phyloP scores from a whole-genome alignment of 257 asterid genomes.

The Solanum raphanifolium region DNA sequence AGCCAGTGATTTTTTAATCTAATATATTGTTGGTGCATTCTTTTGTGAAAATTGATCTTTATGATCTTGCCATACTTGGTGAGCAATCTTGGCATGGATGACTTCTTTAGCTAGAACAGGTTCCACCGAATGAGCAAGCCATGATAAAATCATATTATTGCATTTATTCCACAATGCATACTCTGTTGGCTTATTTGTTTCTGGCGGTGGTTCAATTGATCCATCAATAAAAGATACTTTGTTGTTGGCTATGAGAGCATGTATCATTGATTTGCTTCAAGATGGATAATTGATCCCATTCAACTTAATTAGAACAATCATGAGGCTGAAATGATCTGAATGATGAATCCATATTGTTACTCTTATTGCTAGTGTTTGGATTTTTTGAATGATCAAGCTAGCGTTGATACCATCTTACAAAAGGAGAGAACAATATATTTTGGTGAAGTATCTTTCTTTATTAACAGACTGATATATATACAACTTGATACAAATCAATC shows the following conservation, averaged over 20 bases:
- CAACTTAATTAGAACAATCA: not conserved
- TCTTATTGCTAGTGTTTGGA: not conserved
- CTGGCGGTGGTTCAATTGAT: not conserved
- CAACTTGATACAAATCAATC: not conserved
- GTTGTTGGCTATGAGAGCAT: not conserved
- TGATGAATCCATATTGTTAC: not conserved
- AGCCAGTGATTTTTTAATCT: not conserved
- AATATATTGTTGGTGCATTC: not conserved
- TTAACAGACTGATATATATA: not conserved
- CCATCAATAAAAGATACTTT: not conserved
- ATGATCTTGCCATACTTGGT: not conserved
- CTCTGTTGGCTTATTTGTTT: not conserved
- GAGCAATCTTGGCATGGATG: not conserved
- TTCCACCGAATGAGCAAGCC: not conserved
- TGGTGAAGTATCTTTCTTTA: not conserved
- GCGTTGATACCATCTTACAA: not conserved
- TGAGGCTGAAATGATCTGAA: not conserved
- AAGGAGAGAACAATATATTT: not conserved
- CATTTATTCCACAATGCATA: not conserved
- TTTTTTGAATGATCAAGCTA: not conserved
- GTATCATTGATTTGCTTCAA: not conserved
- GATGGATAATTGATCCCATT: not conserved
- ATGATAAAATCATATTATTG: not conserved
- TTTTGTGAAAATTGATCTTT: not conserved
- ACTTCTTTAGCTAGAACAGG: not conserved